Evolutionary conservation across 2,329 filamentous ascomycete genomes (phyloP), one percentile per base, ranked within the genome.

Genomic region (Aspergillus aculeatus): DNA sequence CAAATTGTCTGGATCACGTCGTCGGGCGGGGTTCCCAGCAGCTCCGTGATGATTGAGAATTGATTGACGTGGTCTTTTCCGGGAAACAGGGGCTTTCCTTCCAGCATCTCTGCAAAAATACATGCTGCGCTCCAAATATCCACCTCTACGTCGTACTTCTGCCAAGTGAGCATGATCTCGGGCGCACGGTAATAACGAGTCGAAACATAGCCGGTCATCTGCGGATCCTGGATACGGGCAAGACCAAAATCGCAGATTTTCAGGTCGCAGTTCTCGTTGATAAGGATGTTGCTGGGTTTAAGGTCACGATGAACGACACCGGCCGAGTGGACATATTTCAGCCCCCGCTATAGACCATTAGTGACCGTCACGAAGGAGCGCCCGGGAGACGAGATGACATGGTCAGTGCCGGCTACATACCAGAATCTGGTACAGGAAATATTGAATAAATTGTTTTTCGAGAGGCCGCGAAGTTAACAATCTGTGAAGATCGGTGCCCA

Each of bases 111-210:
- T 47, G 95, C 95, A 70, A 99, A 98, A 75, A 99, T 99, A 80
- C 95, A 99, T 62, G 95, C 95, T 19, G 94, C 94, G 75, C 95
- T 98, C 95, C 95, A 99, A 75, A 99, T 96, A 76, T 99, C 95
- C 60, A 99, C 95, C 81, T 98, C 95, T 51, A 98, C 89, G 69
- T 99, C 95, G 80, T 99, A 99, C 82, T 99, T 99, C 83, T 99
- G 95, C 95, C 95, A 99, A 66, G 95, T 98, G 75, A 99, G 92
- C 95, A 99, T 99, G 75, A 99, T 99, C 79, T 99, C 95, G 19
- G 95, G 95, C 9, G 95, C 95, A 72, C 95, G 89, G 84, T 99
- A 99, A 84, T 99, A 99, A 83, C 95, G 85, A 63, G 95, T 99
- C 51, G 95, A 98, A 62, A 99, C 95, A 75, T 99, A 99, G 69